Evolutionary conservation across 257 asterid species (phyloP).

Genomic region (Parsonsia alboflavescens): DNA sequence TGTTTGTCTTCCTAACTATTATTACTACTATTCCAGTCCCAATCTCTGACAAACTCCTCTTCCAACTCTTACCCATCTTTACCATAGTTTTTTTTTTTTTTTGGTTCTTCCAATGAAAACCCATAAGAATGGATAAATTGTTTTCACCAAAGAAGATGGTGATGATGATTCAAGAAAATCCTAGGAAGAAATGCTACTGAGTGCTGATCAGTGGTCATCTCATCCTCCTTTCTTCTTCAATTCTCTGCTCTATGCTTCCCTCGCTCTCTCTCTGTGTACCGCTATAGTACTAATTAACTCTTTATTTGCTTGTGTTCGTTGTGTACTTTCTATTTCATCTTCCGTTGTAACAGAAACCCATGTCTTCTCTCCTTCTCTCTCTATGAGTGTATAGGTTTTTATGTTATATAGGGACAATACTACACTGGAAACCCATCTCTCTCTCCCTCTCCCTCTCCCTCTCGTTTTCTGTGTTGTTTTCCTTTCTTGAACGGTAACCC

Average conservation of each 20-base stretch:
- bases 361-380: background rate
- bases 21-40: background rate
- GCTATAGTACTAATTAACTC: background rate
- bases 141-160: background rate
- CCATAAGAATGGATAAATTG: background rate
- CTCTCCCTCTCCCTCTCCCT: conserved; percentile 9
- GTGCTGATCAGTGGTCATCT: background rate
- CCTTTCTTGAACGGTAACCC: background rate
- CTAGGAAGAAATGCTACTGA: background rate
- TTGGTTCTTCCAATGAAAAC: background rate
- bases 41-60: background rate
- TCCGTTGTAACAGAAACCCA: conserved; percentile 1
- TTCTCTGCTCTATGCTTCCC: background rate
- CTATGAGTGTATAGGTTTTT: background rate
- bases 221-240: background rate
- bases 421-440: conserved; percentile 1
- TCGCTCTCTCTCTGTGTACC: background rate
- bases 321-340: conserved; percentile 8
- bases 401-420: background rate
- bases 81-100: background rate
- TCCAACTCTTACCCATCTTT: background rate
- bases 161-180: background rate
- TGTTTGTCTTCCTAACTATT: background rate
- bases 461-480: conserved; percentile 5
- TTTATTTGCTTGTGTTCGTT: background rate